Evolutionary conservation across 2,329 filamentous ascomycete genomes (phyloP).

Genomic region (Sarocladium strictum): DNA sequence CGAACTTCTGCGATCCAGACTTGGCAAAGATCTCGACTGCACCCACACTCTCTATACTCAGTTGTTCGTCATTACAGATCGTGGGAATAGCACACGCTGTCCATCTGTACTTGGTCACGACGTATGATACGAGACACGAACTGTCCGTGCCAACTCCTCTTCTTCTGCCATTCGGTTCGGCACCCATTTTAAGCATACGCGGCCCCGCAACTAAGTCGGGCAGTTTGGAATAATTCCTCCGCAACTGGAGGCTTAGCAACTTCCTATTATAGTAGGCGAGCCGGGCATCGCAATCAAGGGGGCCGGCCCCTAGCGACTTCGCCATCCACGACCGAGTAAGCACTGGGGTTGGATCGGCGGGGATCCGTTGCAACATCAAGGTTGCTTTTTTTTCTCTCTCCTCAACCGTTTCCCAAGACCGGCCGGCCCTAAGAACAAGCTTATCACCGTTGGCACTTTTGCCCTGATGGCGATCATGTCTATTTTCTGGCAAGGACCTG

Average conservation of each 20-base stretch:
- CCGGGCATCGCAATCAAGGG: not conserved
- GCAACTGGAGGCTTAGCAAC: not conserved
- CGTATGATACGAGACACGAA: not conserved
- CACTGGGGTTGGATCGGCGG: not conserved
- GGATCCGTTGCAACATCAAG: not conserved
- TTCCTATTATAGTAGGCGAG: not conserved
- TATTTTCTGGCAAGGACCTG: not conserved
- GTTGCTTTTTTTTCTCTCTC: not conserved
- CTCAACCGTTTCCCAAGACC: no score
- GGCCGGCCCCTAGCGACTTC: not conserved
- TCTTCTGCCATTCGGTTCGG: not conserved
- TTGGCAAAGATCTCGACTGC: no score
- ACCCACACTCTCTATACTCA: no score
- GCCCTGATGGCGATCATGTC: not conserved
- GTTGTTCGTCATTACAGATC: no score
- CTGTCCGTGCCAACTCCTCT: not conserved
- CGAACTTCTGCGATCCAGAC: no score
- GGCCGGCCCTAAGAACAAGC: not conserved
- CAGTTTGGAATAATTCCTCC: not conserved
- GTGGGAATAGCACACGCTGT: no score
- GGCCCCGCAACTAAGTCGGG: not conserved
- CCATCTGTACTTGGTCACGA: no score
- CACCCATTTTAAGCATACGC: not conserved
- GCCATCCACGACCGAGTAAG: not conserved
- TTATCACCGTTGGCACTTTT: not conserved